Evolutionary conservation across 2,329 filamentous ascomycete genomes (phyloP).

Genomic region (Paraconiothyrium sp.): DNA sequence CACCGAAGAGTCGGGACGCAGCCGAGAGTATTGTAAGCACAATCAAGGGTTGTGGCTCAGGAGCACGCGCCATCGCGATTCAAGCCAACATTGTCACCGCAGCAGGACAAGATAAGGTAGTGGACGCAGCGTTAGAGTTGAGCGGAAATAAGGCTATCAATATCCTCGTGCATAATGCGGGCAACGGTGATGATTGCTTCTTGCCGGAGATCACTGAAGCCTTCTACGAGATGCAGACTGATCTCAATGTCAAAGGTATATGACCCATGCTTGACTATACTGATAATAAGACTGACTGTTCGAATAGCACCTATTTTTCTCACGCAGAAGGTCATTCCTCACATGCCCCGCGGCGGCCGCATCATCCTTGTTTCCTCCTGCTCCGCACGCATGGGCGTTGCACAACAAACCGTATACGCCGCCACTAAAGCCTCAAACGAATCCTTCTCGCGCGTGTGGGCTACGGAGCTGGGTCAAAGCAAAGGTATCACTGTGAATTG

Average conservation of each 20-base stretch:
- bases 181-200: slow-evolving; percentile 20
- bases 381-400: slow-evolving; percentile 56
- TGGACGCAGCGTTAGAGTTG: slow-evolving; percentile 53
- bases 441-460: slow-evolving; percentile 64
- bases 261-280: too few relatives aligned
- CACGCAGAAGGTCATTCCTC: slow-evolving; percentile 59
- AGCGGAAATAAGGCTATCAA: slow-evolving; percentile 59
- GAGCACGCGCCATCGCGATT: slow-evolving; percentile 56
- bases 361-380: slow-evolving; percentile 67
- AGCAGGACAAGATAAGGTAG: slow-evolving; percentile 37
- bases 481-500: slow-evolving; percentile 67
- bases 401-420: slow-evolving; percentile 43
- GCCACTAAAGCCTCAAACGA: slow-evolving; percentile 21
- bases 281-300: neutral
- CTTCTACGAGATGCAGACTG: slow-evolving; percentile 60
- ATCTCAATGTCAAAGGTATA: slow-evolving; percentile 62
- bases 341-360: slow-evolving; percentile 54
- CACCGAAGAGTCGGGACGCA: slow-evolving; percentile 60
- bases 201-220: slow-evolving; percentile 52
- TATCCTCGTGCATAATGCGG: slow-evolving; percentile 49
- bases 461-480: slow-evolving; percentile 61
- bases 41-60: slow-evolving; percentile 66
- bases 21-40: slow-evolving; percentile 60
- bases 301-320: slow-evolving; percentile 54
- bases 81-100: slow-evolving; percentile 44